These are phyloP conservation scores for Mrakia blollopis DNA, from an alignment of 768 basidiomycete genomes.

Conservation along the genomic window DNA sequence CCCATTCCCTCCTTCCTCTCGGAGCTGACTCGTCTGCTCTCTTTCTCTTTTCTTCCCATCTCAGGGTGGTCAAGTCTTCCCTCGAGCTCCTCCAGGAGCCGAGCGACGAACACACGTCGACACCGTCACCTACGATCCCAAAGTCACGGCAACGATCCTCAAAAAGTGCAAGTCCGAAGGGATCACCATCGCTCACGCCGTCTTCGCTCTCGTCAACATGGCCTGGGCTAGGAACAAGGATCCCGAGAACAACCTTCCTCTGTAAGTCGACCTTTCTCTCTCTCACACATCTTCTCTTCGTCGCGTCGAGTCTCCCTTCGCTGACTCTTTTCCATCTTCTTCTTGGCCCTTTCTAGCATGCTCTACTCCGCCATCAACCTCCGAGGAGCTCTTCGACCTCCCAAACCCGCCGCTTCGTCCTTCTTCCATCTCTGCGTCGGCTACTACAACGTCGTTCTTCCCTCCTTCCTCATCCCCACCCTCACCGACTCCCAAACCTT, in stretches of 20 bases:
- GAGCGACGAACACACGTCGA: conserved; percentile 59
- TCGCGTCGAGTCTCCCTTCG: neutral
- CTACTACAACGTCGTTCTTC: conserved; percentile 76
- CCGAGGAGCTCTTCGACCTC: conserved; percentile 52
- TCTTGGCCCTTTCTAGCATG: conserved; percentile 50
- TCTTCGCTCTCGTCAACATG: conserved; percentile 70
- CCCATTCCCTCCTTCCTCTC: neutral
- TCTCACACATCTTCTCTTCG: no score
- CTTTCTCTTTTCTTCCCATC: neutral
- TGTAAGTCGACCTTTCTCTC: neutral
- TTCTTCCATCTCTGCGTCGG: conserved; percentile 79
- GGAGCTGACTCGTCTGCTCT: neutral
- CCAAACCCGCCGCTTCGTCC: conserved; percentile 49
- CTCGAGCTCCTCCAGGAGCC: conserved; percentile 39
- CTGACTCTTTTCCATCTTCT: neutral
- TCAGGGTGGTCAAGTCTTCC: conserved; percentile 72
- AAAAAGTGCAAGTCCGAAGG: conserved; percentile 64
- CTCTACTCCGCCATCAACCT: conserved; percentile 83
- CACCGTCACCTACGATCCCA: conserved; percentile 57
- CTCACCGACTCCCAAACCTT: conserved; percentile 48
- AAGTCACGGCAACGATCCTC: conserved; percentile 59
- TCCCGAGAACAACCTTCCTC: conserved; percentile 25
- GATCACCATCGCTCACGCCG: conserved; percentile 67
- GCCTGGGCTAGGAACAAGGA: conserved; percentile 60
- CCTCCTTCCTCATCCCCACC: conserved; percentile 58